Evolutionary conservation across 192 early-diverging fungal species (phyloP), one percentile per base, ranked within the genome.

Genomic region (Backusella westeae): DNA sequence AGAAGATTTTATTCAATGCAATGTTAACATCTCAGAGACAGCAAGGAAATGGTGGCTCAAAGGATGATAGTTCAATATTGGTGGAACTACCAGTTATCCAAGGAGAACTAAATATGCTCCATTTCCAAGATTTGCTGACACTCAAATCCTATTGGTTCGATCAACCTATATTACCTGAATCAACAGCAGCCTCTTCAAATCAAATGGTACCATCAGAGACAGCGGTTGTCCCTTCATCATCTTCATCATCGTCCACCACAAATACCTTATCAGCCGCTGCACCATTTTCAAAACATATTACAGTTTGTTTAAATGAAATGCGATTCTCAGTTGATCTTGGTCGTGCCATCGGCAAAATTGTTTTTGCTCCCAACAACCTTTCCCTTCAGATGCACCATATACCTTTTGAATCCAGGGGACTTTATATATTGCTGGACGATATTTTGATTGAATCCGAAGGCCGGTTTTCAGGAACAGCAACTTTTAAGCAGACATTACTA

Each of bases 101-200:
- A 4, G 85, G 77, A 12, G 85, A 83, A 49, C 75, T 94, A 44
- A 93, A 94, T 72, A 82, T 94, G 39, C 85, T 91, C 0, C 89
- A 94, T 68, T 78, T 93, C 8, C 92, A 95, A 80, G 93, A 94
- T 74, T 78, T 93, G 29, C 84, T 95, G 67, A 75, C 90, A 12
- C 86, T 95, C 56, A 85, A 90, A 23, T 83, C 86, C 14, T 81
- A 92, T 12, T 95, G 93, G 93, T 81, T 94, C 72, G 84, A 84
- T 35, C 87, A 85, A 41, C 81, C 73, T 75, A 87, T 56, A 35
- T 81, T 65, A 71, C 82, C 67, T 76, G 80, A 67, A 21, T 34
- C 67, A 36, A 29, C n/a, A 56, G 26, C 26, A 29, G 19, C 56
- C 12, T 21, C 21, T 63, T 63, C 56, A 29, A 63, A 14, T n/a